Base-by-base conservation (phyloP, 805 yeast species). In the Sporopachydermia lactativora region DNA sequence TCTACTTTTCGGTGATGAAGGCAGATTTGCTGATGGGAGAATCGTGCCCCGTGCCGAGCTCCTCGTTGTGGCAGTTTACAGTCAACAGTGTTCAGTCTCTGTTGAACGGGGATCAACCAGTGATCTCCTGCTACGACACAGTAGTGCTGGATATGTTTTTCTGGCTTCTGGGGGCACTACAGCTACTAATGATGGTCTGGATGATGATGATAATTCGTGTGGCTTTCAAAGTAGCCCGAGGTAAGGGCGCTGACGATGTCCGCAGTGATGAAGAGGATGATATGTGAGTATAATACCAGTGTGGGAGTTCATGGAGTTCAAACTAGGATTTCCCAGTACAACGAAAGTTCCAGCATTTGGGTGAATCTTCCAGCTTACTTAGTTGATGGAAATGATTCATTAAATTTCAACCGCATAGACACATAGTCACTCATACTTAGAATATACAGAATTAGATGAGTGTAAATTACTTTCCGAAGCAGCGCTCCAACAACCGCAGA, bases 201-300 rank as follows among this genome's bases (percentile, higher is more conserved):
- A 67, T 85, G 69, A 73, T 64, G 52, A 65, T 81, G 61, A 85
- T 86, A 43, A 45, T 70, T 8, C 75, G 71, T 49, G 94, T 85
- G 17, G 84, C 82, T 6, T 55, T 67, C 42, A 76, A 70, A 54
- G 89, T 85, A 17, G 46, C 84, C 17, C 64, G 69, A 5, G 96
- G 95, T 3, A 65, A 60, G 16, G 74, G 75, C 28, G 95, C 95
- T 1, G 94, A 83, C 49, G 96, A 86, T 56, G 78, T 80, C 19
- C 73, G 96, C 59, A 78, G 89, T 54, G 95, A 83, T 50, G 78
- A 70, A 42, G 94, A 82, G 42, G 84, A 77, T 40, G 66, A n/a
- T n/a, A n/a, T n/a, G n/a, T n/a, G n/a, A n/a, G n/a, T n/a, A n/a
- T n/a, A n/a, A n/a, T n/a, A n/a, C n/a, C n/a, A n/a, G n/a, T n/a